A percentile compares a stretch with the other conserved stretches of the same genome.
These are phyloP conservation scores for Trypanosomatidae sp. DNA, from an alignment of 208 protist genomes.

Conservation along the genomic window DNA sequence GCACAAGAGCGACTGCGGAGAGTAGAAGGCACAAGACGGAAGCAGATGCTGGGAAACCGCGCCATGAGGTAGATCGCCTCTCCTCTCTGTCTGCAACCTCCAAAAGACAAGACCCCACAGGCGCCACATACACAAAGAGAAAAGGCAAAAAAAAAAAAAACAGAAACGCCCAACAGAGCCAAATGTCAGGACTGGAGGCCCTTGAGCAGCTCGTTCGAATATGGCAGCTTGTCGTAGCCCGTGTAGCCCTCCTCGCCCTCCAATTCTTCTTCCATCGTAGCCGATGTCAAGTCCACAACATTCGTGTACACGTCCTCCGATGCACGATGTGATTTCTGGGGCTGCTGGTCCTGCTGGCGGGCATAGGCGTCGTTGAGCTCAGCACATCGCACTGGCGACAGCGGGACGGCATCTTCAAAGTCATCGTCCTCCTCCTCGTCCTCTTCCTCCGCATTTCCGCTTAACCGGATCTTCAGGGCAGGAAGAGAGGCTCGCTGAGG, in stretches of 20 bases:
- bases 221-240: slow-evolving; percentile 35
- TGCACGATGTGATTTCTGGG: neutral
- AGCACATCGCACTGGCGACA: slow-evolving; percentile 62
- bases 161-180: neutral
- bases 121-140: neutral
- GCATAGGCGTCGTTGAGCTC: slow-evolving; percentile 62
- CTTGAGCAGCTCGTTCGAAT: slow-evolving; percentile 11
- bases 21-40: neutral
- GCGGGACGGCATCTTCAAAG: slow-evolving; percentile 80
- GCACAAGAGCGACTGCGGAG: neutral
- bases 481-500: slow-evolving; percentile 5
- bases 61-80: neutral
- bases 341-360: slow-evolving; percentile 16
- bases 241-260: slow-evolving; percentile 54
- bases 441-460: slow-evolving; percentile 13
- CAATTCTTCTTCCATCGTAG: slow-evolving; percentile 40
- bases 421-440: slow-evolving; percentile 60
- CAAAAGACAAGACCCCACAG: neutral
- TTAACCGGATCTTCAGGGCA: slow-evolving; percentile 6
- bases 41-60: neutral
- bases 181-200: slow-evolving; percentile 4
- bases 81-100: neutral
- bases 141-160: neutral
- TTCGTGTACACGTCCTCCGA: slow-evolving; percentile 39
- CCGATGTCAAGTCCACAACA: slow-evolving; percentile 38